Base-by-base conservation (phyloP, 1,284 basidiomycete genomes). In the Boletellus sp. region DNA sequence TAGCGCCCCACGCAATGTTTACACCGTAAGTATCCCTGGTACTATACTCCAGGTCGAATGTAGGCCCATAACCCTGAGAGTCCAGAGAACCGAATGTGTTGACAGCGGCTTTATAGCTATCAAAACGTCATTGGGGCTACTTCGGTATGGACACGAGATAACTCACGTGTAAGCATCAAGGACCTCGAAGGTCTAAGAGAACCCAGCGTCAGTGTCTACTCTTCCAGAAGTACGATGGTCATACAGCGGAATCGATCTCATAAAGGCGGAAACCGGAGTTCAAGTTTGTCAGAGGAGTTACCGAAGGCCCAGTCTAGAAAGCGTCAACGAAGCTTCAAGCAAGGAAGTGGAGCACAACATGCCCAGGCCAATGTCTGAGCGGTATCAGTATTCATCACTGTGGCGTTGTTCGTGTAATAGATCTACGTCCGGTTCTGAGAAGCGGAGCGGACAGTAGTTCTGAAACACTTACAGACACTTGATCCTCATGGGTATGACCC, bases 401-500 rank as follows among this genome's bases (percentile, higher is more conserved):
- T 90, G 33, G 74, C 88, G 64, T 89, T 89, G 62, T 89, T 85
- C 10, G 79, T 66, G 63, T 92, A 92, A 67, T 81, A 92, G 43
- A 92, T 81, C 82, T 86, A 41, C 32, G 33, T 16, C 35, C 28
- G 40, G 19, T 33, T 53, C n/a, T 52, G 11, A 35, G 40, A 46
- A 30, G 40, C 5, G 11, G n/a, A 28, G n/a, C 37, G 12, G 30
- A 21, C 8, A 15, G 4, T 37, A 11, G 2, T 15, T 52, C 33
- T 5, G 16, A 47, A 42, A 13, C 37, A 69, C 79, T 44, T 55
- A 85, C 85, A n/a, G 81, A 83, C 50, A 89, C 66, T 67, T 89
- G 79, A 64, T 92, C 90, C 65, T 92, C 88, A 57, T 92, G 89
- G 1, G 86, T 86, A 64, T 92, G 90, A 2, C 89, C 89, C 61